Percentiles rank a stretch among this genome's conserved stretches.
phyloP scores from a whole-genome alignment of 768 basidiomycete genomes.

The Mycena venus region DNA sequence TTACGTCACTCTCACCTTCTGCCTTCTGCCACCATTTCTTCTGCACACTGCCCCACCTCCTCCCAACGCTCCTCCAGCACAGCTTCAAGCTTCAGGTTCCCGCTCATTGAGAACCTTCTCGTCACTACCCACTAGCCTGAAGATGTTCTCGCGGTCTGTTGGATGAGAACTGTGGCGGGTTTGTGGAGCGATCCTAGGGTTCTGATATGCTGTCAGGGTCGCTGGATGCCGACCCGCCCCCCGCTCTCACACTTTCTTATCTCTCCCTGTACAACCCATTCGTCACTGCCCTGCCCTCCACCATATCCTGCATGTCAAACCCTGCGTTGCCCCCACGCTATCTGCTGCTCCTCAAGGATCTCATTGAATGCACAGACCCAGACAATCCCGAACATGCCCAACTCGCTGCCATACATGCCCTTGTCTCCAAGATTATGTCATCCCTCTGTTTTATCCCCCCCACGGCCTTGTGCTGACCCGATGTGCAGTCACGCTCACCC shows the following conservation, averaged over 20 bases:
- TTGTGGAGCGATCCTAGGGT: no score
- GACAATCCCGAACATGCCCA: conserved; percentile 78
- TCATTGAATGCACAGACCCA: conserved; percentile 74
- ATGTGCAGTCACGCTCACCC: conserved; percentile 76
- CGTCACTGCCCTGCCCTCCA: conserved; percentile 80
- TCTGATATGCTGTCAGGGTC: conserved; percentile 53
- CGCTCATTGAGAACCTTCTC: no score
- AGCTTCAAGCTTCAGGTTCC: no score
- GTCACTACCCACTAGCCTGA: no score
- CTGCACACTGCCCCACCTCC: no score
- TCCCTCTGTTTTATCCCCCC: neutral
- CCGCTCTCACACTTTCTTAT: conserved; percentile 90
- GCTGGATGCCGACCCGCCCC: conserved; percentile 39
- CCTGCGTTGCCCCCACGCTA: conserved; percentile 76
- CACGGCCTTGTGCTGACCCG: conserved; percentile 1
- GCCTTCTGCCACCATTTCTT: no score
- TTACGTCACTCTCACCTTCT: no score
- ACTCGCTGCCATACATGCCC: conserved; percentile 68
- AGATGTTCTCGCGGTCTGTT: no score
- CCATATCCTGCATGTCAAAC: conserved; percentile 69
- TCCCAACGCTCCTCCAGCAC: no score
- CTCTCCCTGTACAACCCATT: conserved; percentile 90
- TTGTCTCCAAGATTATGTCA: conserved; percentile 81
- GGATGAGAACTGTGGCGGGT: no score
- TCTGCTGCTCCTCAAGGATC: conserved; percentile 85